Percentiles rank a stretch among this genome's conserved stretches.
Conservation (phyloP, 2,329 filamentous ascomycete genomes). For the Fusarium nematophilum region DNA sequence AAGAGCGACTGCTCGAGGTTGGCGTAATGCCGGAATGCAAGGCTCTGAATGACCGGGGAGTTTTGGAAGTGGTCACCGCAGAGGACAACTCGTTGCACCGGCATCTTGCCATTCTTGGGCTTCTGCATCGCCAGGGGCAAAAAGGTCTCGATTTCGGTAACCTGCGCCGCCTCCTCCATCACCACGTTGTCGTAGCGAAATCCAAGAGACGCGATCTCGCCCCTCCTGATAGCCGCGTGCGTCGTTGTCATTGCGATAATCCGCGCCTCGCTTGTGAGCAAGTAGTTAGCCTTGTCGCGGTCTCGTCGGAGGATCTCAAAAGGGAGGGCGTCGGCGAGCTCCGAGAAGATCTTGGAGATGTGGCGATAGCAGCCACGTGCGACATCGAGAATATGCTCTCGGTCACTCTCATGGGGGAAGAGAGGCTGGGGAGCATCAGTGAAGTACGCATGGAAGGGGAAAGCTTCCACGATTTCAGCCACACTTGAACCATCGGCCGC, state of each 20-base stretch:
- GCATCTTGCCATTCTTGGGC: conserved; percentile 76
- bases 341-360: conserved; percentile 88
- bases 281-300: conserved; percentile 94
- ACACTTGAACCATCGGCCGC: conserved; percentile 66
- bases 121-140: conserved; percentile 94
- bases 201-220: conserved; percentile 90
- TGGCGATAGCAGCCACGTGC: conserved; percentile 89
- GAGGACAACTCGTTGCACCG: conserved; percentile 87
- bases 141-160: conserved; percentile 97
- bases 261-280: conserved; percentile 94
- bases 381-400: conserved; percentile 77
- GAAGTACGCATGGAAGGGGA: conserved; percentile 92
- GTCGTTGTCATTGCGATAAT: conserved; percentile 99
- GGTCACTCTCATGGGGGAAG: conserved; percentile 75
- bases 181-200: conserved; percentile 98
- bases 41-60: conserved; percentile 92
- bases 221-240: conserved; percentile 92
- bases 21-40: conserved; percentile 93
- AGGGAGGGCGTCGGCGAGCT: conserved; percentile 91
- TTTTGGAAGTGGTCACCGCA: conserved; percentile 98
- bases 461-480: conserved; percentile 75
- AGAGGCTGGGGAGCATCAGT: conserved; percentile 86
- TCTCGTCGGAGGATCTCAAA: conserved; percentile 93
- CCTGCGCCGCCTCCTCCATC: conserved; percentile 98
- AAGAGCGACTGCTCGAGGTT: conserved; percentile 97